Base-by-base conservation (phyloP, 2,329 filamentous ascomycete genomes). In the Colletotrichum truncatum region DNA sequence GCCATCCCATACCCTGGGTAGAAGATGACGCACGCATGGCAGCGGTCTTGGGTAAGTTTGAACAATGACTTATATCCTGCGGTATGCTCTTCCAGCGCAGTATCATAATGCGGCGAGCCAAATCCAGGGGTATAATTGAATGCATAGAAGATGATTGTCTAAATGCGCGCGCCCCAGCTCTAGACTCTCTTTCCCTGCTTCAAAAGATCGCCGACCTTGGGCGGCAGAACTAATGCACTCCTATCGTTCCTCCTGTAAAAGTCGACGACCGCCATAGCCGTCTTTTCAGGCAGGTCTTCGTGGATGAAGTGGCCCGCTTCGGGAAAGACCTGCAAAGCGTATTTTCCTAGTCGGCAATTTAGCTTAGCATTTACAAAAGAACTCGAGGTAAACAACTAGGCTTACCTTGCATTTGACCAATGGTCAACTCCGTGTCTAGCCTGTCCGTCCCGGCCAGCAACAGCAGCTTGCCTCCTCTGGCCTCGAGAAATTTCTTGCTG, bases 251-350 rank as follows among this genome's bases (percentile, higher is more conserved):
- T 85, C 70, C 90, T 91, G 74, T 96, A 95, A 75, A 99, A 98
- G 75, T 99, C 96, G 2, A 92, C 92, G 54, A 98, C 81, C 8
- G 93, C 86, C 70, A 91, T 84, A 1, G 96, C 96, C 43, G 92
- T 97, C 82, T 95, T 97, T 73, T 94, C 92, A 0, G 96, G 94
- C 52, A 95, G 86, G 76, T 99, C 96, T 77, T 99, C 96, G 70
- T 99, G 96, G 60, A 99, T 89, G 73, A 99, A 99, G 77, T 99
- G 96, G 0, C 96, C 96, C 2, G 96, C 94, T 75, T 97, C 93
- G 1, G 96, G 94, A 72, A 98, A 92, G 6, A 99, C 94, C 71
- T 97, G 93, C 46, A 99, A 82, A 62, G 97, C 94, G 75, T 98
- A 99, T 84, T 98, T 98, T 5, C 94, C 91, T 89, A 26, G 11